Percentiles rank a stretch among this genome's conserved stretches.
phyloP scores from a whole-genome alignment of 106 monocot species.

The Platanthera zijinensis region DNA sequence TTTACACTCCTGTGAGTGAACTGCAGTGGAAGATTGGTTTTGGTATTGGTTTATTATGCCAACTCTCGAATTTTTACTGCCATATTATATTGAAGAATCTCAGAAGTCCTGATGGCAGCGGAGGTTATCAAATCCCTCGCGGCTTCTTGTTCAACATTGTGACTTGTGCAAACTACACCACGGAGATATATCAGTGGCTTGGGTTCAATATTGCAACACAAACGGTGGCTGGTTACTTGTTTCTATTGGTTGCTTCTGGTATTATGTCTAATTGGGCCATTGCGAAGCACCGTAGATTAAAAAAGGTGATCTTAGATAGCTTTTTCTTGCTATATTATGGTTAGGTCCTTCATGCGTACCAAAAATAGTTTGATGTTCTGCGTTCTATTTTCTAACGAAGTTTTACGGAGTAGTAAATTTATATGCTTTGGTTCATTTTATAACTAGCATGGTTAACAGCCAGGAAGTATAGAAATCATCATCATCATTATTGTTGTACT shows the following conservation, averaged over 20 bases:
- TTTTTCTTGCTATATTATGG: too few relatives aligned
- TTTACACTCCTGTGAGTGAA: constrained; percentile 69
- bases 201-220: constrained; percentile 90
- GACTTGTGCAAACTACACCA: constrained; percentile 84
- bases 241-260: constrained; percentile 54
- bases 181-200: constrained; percentile 94
- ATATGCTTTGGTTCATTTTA: background rate
- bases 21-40: constrained; percentile 82
- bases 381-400: too few relatives aligned
- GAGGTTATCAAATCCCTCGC: constrained; percentile 75
- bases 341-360: too few relatives aligned
- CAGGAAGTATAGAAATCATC: background rate
- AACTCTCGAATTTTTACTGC: constrained; percentile 79
- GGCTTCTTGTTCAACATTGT: constrained; percentile 87
- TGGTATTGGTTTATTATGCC: constrained; percentile 67
- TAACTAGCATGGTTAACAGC: background rate
- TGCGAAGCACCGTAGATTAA: constrained; percentile 64
- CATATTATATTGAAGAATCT: constrained; percentile 77
- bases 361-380: too few relatives aligned
- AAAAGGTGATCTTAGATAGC: constrained; percentile 41
- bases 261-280: constrained; percentile 90
- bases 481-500: background rate
- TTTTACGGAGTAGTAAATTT: too few relatives aligned
- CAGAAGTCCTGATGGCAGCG: constrained; percentile 57
- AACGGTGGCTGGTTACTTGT: constrained; percentile 75